These are phyloP conservation scores for Auxenochlorella pyrenoidosa DNA, from an alignment of 139 green algal species.

Conservation along the genomic window DNA sequence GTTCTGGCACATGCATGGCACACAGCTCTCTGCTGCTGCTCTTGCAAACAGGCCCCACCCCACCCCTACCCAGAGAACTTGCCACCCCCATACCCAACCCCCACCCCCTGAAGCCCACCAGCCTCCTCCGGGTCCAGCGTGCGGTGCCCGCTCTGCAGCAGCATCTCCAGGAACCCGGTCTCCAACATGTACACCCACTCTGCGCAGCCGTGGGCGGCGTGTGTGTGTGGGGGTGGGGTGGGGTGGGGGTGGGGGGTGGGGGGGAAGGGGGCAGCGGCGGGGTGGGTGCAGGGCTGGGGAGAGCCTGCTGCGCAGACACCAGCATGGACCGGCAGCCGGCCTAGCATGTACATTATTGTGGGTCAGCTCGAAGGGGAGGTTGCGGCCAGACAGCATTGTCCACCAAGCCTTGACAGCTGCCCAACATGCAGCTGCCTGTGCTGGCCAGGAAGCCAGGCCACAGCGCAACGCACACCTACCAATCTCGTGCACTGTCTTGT, in stretches of 20 bases:
- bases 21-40: too few species aligned
- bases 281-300: not conserved
- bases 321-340: not conserved
- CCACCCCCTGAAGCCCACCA: not conserved
- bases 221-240: too few species aligned
- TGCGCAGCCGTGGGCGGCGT: not conserved
- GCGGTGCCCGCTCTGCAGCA: slow-evolving; percentile 31
- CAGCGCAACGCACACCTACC: not conserved
- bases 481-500: not conserved
- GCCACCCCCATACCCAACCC: too few species aligned
- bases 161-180: slow-evolving; percentile 4
- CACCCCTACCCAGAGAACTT: too few species aligned
- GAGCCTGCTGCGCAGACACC: not conserved
- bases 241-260: not conserved
- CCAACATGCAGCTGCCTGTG: too few species aligned
- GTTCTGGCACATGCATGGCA: too few species aligned
- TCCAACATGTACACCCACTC: not conserved
- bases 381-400: not conserved
- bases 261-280: not conserved
- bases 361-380: not conserved
- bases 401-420: not conserved
- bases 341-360: not conserved
- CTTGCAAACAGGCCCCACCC: too few species aligned
- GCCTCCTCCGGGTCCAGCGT: slow-evolving; percentile 5
- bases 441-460: too few species aligned